Conservation (phyloP, 352 stramenopile species). For the Globisporangium splendens region DNA sequence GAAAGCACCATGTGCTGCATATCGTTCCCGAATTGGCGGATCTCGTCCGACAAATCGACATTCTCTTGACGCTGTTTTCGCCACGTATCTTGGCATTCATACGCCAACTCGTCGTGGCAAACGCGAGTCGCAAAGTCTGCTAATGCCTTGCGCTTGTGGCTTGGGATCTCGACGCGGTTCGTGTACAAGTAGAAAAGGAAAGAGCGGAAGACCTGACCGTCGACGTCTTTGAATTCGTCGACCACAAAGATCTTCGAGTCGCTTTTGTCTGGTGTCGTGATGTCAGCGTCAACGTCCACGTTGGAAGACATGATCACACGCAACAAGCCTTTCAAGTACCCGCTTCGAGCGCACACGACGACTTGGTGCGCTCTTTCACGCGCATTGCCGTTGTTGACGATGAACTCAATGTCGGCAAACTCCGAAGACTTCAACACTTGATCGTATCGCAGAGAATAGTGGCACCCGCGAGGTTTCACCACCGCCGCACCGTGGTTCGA, state of each 20-base stretch:
- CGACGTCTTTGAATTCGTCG: constrained; percentile 55
- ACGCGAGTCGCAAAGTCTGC: constrained; percentile 49
- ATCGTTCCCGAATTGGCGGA: constrained; percentile 45
- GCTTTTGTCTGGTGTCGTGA: constrained; percentile 6
- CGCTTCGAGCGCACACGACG: constrained; percentile 52
- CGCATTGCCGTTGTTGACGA: constrained; percentile 20
- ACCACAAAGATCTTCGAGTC: constrained; percentile 24
- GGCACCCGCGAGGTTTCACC: constrained; percentile 44
- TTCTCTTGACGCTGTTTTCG: constrained; percentile 24
- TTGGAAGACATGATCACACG: constrained; percentile 27
- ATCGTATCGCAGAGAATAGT: constrained; percentile 67
- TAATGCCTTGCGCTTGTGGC: constrained; percentile 58
- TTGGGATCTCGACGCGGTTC: constrained; percentile 53
- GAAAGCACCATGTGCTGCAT: constrained; percentile 51
- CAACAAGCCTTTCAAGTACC: constrained; percentile 54
- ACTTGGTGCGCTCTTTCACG: constrained; percentile 43
- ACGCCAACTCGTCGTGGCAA: constrained; percentile 42
- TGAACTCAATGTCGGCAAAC: constrained; percentile 59
- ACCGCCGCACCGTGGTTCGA: constrained; percentile 70
- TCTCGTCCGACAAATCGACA: constrained; percentile 12
- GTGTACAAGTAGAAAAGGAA: constrained; percentile 74
- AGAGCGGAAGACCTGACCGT: constrained; percentile 55
- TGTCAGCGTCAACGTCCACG: neutral
- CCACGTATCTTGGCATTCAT: constrained; percentile 56
- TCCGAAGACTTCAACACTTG: constrained; percentile 38